Base-by-base conservation (phyloP, 768 basidiomycete species). In the Boletus bicolor region DNA sequence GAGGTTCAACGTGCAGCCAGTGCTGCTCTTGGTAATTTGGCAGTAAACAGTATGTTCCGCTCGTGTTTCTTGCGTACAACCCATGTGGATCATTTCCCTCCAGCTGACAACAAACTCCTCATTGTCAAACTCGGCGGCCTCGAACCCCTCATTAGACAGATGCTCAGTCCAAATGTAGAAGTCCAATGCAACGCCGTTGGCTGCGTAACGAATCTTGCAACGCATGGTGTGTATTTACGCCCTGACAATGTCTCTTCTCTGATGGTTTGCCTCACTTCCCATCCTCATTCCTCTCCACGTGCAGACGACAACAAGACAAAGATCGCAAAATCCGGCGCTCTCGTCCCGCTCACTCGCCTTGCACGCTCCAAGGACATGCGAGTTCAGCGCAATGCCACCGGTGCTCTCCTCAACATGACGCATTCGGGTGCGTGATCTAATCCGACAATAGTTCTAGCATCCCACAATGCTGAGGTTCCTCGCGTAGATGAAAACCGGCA, bases 171-270 rank as follows among this genome's bases (percentile, higher is more conserved):
- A 2, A 99, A 98, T 67, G 96, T 98, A 41, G 97, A 99, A 70
- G 97, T 99, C 2, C 97, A 98, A 73, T 99, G 97, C 77, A 99
- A 99, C 69, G 97, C 97, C 30, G 97, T 99, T 26, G 97, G 97
- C 35, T 99, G 97, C 69, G 93, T 99, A 49, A 99, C 97, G 17
- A 99, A 99, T 71, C 81, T 99, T 43, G 97, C 97, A 14, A 99
- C 96, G 1, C 96, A 98, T 75, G 96, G 95, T 96, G 55, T 52
- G 84, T 72, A 51, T 51, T 57, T 54, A 35, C 41, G 28, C 49
- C 28, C 15, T 36, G 44, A 47, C 37, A 14, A n/a, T 53, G 34
- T 38, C 4, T 56, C 35, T 42, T 38, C 4, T 56, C 35, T 42
- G 34, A 56, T 60, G 42, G 43, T 24, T 21, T 12, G 14, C 24